A percentile compares a stretch with the other conserved stretches of the same genome.
Evolutionary conservation across 306 rosid species (phyloP).

Genomic region (Quercus ilex): DNA sequence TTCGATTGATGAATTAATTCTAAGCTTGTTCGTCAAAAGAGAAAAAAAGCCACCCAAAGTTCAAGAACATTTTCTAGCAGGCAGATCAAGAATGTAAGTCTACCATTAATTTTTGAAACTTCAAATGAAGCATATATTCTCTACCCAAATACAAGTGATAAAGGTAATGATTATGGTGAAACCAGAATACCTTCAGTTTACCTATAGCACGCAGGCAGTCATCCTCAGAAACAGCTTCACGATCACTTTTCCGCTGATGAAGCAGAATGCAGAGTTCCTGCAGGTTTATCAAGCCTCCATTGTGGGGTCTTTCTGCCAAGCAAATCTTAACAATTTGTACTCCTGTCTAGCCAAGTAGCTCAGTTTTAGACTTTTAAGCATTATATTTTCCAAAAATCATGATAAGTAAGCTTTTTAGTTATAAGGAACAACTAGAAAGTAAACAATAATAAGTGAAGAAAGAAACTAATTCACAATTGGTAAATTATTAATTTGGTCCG

Average conservation of each 20-base stretch:
- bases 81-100: not conserved
- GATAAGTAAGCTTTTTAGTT: constrained; percentile 8
- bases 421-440: not conserved
- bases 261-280: constrained; percentile 78
- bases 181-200: constrained; percentile 75
- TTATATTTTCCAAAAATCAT: constrained; percentile 8
- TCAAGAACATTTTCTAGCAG: not conserved
- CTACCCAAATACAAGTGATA: not conserved
- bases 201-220: constrained; percentile 92
- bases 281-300: constrained; percentile 89
- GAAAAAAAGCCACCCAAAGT: not conserved
- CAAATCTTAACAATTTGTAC: constrained; percentile 94
- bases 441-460: not conserved
- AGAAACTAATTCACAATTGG: not conserved
- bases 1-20: no score
- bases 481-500: not conserved
- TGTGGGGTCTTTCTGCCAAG: constrained; percentile 83
- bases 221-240: constrained; percentile 91
- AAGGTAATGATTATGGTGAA: not conserved
- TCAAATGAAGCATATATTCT: not conserved
- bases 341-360: constrained; percentile 67
- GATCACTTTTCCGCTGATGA: constrained; percentile 69
- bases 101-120: constrained; percentile 8
- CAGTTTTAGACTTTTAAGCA: constrained; percentile 4
- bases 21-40: no score